Base-by-base conservation (phyloP, 2,329 filamentous ascomycete species). In the Ascocoryne sarcoides region DNA sequence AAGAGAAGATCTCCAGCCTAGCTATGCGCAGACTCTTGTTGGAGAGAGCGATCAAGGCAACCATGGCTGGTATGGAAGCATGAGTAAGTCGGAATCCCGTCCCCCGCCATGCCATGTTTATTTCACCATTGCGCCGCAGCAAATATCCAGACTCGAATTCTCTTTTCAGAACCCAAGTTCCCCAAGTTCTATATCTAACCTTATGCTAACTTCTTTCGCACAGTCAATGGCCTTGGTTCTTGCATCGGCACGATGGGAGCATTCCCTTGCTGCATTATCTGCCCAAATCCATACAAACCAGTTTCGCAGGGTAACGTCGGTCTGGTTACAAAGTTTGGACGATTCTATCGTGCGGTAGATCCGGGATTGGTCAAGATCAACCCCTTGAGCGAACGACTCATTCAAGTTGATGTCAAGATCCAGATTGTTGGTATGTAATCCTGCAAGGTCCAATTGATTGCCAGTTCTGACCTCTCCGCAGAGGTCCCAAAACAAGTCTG, bases 291-390 rank as follows among this genome's bases (percentile, higher is more conserved):
- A 2, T 96, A 89, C 75, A 94, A 93, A 69, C 81, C 79, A 35
- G 90, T 98, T 44, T 69, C 75, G 41, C 92, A 96, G 68, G 92
- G 92, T 55, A 89, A 95, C 54, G 92, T 98, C 36, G 92, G 92
- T 46, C 75, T 98, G 32, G 82, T 98, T 60, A 95, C 89, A 59
- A 93, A 90, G 65, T 98, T 98, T 53, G 92, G 92, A 57, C 74
- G 81, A 50, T 96, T 98, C 68, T 86, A 94, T 65, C 84, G 89
- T 64, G 88, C 92, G 9, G 90, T 96, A 51, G 92, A 98, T 62
- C 92, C 92, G 2, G 92, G 92, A 61, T 80, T 98, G 21, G 87
- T 96, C 64, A 94, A 94, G 71, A 81, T 98, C 71, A 98, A 98
- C 68, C 90, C 90, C 3, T 78, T 96, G 40, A 90, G 84, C 56